A percentile compares a stretch with the other conserved stretches of the same genome.
Conservation (phyloP, 2,329 filamentous ascomycete species). For the Microdochium bolleyi region DNA sequence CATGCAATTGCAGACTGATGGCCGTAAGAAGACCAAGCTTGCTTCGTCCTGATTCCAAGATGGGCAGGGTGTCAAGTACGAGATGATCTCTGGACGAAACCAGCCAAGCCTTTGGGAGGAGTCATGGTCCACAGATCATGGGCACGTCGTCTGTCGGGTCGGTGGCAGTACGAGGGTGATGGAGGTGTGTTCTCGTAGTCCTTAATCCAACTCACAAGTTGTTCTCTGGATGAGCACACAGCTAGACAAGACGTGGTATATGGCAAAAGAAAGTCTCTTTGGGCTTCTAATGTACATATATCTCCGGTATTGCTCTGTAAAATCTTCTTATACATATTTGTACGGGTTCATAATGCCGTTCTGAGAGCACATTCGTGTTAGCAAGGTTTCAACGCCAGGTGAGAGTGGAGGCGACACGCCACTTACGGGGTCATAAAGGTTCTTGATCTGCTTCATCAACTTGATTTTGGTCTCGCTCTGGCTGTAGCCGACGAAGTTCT, state of each 20-base stretch:
- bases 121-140: no score
- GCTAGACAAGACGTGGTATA: no score
- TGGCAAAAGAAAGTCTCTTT: no score
- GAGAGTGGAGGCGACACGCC: not conserved
- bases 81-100: no score
- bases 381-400: conserved; percentile 5
- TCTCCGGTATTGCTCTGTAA: conserved; percentile 1
- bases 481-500: conserved; percentile 90
- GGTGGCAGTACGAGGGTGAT: no score
- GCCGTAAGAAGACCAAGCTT: not conserved
- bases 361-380: conserved; percentile 35
- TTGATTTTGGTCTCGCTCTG: conserved; percentile 78
- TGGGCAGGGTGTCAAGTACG: no score
- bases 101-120: no score
- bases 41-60: not conserved
- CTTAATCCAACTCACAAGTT: no score
- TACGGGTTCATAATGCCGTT: conserved; percentile 99
- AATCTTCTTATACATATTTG: conserved; percentile 66
- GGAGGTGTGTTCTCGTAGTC: no score
- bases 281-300: no score
- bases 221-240: no score
- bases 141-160: no score
- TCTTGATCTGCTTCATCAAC: conserved; percentile 93
- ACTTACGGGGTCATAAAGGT: conserved; percentile 86
- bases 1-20: not conserved